Evolutionary conservation across 192 early-diverging fungal genomes (phyloP).

Genomic region (Jimgerdemannia lactiflua): DNA sequence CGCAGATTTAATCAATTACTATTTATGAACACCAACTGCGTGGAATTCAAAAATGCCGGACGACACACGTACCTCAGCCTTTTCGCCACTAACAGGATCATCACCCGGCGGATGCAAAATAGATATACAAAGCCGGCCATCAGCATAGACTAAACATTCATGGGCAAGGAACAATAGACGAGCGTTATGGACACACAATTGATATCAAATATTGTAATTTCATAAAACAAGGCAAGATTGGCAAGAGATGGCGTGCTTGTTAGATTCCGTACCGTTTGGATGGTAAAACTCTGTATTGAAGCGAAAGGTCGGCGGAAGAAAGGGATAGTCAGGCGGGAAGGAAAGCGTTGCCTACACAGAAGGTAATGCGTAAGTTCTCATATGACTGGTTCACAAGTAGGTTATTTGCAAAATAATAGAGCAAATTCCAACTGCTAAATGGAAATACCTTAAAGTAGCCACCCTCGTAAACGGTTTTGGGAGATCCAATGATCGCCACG

Average conservation of each 20-base stretch:
- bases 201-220: slow-evolving; percentile 15
- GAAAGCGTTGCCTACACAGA: slow-evolving; percentile 62
- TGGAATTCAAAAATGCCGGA: neutral
- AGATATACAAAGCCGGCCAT: slow-evolving; percentile 93
- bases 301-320: slow-evolving; percentile 88
- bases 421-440: neutral
- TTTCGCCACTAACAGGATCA: slow-evolving; percentile 82
- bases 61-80: slow-evolving; percentile 46
- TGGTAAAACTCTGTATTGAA: slow-evolving; percentile 91
- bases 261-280: slow-evolving; percentile 64
- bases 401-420: too few species aligned
- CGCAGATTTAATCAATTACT: neutral
- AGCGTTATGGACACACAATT: too few species aligned
- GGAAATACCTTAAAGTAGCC: slow-evolving; percentile 43
- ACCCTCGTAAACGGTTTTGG: slow-evolving; percentile 46
- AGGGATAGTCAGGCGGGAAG: slow-evolving; percentile 90
- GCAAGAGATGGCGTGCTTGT: neutral
- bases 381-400: too few species aligned
- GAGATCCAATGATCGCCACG: slow-evolving; percentile 45
- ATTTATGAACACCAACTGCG: neutral
- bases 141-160: slow-evolving; percentile 65
- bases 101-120: slow-evolving; percentile 95
- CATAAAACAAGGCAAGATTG: neutral
- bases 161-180: neutral
- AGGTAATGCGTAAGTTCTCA: neutral